phyloP scores from a whole-genome alignment of 2,329 filamentous ascomycete species.

The Alternaria atra region DNA sequence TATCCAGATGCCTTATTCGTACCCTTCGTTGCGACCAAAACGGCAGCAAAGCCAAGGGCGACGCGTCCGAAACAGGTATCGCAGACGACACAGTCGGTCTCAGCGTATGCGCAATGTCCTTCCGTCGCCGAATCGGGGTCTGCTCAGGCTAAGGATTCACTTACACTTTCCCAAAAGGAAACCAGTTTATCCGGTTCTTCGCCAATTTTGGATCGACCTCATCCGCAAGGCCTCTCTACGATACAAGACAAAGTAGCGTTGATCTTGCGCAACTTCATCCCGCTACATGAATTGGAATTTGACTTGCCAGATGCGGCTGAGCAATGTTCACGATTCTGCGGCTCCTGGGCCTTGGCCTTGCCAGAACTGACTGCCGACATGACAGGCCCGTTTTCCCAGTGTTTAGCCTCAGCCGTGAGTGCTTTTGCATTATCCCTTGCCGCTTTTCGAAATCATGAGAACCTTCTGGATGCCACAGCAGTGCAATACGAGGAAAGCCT shows the following conservation, averaged over 20 bases:
- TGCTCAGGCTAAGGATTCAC: not conserved
- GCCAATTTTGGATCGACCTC: not conserved
- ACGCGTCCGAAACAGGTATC: not conserved
- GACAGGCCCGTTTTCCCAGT: not conserved
- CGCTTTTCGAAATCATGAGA: not conserved
- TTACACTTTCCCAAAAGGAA: not conserved
- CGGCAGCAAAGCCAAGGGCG: not conserved
- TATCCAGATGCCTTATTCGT: not conserved
- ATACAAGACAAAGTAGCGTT: not conserved
- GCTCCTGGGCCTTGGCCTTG: not conserved
- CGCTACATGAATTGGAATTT: not conserved
- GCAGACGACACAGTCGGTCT: not conserved
- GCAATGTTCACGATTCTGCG: conserved; percentile 1
- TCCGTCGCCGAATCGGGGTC: not conserved
- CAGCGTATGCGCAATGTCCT: not conserved
- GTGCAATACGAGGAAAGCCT: not conserved
- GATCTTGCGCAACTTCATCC: not conserved
- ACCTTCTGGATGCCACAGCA: not conserved
- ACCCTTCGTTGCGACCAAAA: not conserved
- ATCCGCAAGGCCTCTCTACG: not conserved
- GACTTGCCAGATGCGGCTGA: not conserved
- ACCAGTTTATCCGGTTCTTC: not conserved
- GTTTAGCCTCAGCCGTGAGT: not conserved
- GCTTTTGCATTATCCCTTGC: conserved; percentile 1
- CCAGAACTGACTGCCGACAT: not conserved